Evolutionary conservation across 495 filamentous ascomycete species (phyloP).

Genomic region (Talaromyces ruber): DNA sequence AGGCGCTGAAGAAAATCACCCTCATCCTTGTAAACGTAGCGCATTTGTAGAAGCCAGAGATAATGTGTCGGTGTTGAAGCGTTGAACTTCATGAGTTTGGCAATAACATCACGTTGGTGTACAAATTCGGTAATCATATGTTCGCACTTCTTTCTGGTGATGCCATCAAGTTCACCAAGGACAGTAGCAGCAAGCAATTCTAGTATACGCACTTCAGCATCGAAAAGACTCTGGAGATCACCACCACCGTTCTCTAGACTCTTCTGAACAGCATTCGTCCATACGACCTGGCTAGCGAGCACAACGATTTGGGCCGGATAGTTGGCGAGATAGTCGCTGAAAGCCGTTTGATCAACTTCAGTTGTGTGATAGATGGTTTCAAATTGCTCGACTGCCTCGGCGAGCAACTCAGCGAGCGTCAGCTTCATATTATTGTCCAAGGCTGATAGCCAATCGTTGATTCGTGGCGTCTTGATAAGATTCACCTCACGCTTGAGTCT

Average conservation of each 20-base stretch:
- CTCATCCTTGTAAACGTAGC: slow-evolving; percentile 79
- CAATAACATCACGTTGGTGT: slow-evolving; percentile 87
- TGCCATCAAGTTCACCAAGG: slow-evolving; percentile 78
- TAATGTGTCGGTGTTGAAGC: slow-evolving; percentile 78
- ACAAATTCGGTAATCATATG: slow-evolving; percentile 98
- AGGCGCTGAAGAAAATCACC: slow-evolving; percentile 76
- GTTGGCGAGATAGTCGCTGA: slow-evolving; percentile 66
- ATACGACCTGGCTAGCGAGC: slow-evolving; percentile 87
- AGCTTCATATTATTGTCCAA: slow-evolving; percentile 91
- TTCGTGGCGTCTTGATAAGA: slow-evolving; percentile 81
- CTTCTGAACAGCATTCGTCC: slow-evolving; percentile 77
- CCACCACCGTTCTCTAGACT: slow-evolving; percentile 61
- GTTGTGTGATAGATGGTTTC: slow-evolving; percentile 59
- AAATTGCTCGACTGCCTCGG: slow-evolving; percentile 70
- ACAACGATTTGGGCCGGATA: slow-evolving; percentile 96
- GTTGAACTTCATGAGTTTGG: slow-evolving; percentile 65
- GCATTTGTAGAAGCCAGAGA: slow-evolving; percentile 95
- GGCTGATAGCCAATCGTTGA: slow-evolving; percentile 95
- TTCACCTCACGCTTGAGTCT: slow-evolving; percentile 83
- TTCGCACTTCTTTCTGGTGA: slow-evolving; percentile 92
- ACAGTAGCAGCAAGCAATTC: slow-evolving; percentile 78
- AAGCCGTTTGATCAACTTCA: slow-evolving; percentile 53
- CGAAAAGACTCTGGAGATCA: slow-evolving; percentile 57
- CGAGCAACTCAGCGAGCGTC: slow-evolving; percentile 82
- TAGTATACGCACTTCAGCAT: slow-evolving; percentile 71